Conservation (phyloP, 1,284 basidiomycete genomes). For the Gomphus bonarii region DNA sequence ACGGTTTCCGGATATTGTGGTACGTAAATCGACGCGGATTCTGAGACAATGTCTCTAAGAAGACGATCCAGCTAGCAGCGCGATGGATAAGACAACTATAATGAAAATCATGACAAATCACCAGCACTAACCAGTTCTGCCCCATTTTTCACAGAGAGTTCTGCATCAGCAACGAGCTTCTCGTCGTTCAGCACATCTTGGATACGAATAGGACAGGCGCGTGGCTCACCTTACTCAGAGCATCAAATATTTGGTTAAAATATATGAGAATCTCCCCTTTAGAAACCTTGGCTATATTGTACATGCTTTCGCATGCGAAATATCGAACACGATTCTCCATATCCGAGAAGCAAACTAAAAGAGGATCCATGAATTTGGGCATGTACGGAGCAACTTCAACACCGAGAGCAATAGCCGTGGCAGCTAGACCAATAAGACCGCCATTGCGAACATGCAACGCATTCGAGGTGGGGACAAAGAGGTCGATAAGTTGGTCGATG, state of each 20-base stretch:
- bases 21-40: constrained; percentile 92
- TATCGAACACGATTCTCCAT: constrained; percentile 92
- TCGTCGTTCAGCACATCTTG: constrained; percentile 11
- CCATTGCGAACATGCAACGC: constrained; percentile 88
- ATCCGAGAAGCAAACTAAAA: constrained; percentile 92
- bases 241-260: constrained; percentile 98
- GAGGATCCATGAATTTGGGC: constrained; percentile 83
- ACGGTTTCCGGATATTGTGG: constrained; percentile 79
- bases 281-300: constrained; percentile 98
- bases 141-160: constrained; percentile 96
- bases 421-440: constrained; percentile 93
- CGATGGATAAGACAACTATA: neutral
- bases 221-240: constrained; percentile 78
- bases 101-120: neutral
- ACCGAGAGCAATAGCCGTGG: constrained; percentile 91
- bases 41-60: constrained; percentile 95
- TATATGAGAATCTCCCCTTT: constrained; percentile 96
- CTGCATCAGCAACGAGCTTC: constrained; percentile 92
- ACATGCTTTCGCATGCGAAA: constrained; percentile 95
- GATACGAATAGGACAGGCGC: constrained; percentile 3
- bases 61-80: constrained; percentile 67
- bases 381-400: constrained; percentile 91
- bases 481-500: constrained; percentile 89
- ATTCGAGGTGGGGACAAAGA: constrained; percentile 76
- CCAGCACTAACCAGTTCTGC: constrained; percentile 64